Evolutionary conservation across 1,139 yeast genomes (phyloP).

Genomic region (Geotrichum phurueaensis): DNA sequence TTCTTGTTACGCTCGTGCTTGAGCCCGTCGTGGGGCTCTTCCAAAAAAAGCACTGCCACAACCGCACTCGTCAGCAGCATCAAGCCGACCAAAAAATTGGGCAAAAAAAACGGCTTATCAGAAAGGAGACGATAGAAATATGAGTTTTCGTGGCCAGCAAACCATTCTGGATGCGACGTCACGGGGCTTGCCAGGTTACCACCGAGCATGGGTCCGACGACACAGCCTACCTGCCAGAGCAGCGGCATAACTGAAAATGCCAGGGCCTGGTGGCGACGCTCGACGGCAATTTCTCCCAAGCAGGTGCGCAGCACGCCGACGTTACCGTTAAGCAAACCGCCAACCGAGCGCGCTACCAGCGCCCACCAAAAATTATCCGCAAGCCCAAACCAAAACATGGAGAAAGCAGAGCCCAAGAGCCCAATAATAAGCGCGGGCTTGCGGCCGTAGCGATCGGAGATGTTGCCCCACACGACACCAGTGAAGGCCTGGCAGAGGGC

Average conservation of each 20-base stretch:
- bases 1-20: constrained; percentile 29
- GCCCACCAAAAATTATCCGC: constrained; percentile 48
- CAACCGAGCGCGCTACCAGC: constrained; percentile 45
- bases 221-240: constrained; percentile 53
- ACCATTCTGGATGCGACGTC: constrained; percentile 31
- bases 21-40: constrained; percentile 50
- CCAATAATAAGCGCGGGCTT: constrained; percentile 52
- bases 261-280: constrained; percentile 53
- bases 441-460: constrained; percentile 53
- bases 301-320: constrained; percentile 56
- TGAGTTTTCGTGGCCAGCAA: constrained; percentile 13
- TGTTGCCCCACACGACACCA: constrained; percentile 54
- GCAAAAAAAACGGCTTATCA: constrained; percentile 51
- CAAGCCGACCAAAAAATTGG: constrained; percentile 50
- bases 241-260: constrained; percentile 58
- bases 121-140: constrained; percentile 31
- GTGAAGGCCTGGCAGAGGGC: constrained; percentile 50
- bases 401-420: constrained; percentile 44
- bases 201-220: constrained; percentile 55
- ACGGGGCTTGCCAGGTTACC: constrained; percentile 41
- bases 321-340: constrained; percentile 58
- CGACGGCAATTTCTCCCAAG: constrained; percentile 54
- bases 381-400: constrained; percentile 50
- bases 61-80: constrained; percentile 33
- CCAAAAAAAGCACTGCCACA: constrained; percentile 49